Percentiles rank a stretch among this genome's conserved stretches.
These are phyloP conservation scores for Lodderomyces theae DNA, from an alignment of 1,139 yeast species.

Conservation along the genomic window DNA sequence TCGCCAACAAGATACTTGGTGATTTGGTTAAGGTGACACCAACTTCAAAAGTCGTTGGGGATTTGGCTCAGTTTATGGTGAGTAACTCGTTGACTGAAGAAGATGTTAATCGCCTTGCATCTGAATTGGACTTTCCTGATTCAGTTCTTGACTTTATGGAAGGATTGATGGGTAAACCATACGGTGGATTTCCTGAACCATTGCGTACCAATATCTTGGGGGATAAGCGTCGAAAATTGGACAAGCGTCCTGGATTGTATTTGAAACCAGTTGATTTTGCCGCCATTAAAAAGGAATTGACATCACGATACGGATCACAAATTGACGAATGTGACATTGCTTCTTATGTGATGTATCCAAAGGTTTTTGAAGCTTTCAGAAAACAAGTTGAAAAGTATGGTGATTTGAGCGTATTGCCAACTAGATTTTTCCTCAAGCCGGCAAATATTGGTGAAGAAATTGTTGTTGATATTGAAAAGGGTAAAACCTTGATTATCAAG, in stretches of 20 bases:
- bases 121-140: conserved; percentile 94
- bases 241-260: conserved; percentile 86
- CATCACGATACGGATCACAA: conserved; percentile 55
- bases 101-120: conserved; percentile 84
- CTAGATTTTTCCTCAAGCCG: conserved; percentile 83
- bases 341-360: conserved; percentile 95
- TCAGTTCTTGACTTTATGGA: conserved; percentile 97
- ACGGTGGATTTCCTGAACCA: conserved; percentile 99
- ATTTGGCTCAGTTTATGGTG: conserved; percentile 98
- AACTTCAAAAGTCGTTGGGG: conserved; percentile 98
- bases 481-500: conserved; percentile 89
- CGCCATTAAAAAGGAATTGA: conserved; percentile 68
- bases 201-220: conserved; percentile 81
- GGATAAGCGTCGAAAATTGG: conserved; percentile 84
- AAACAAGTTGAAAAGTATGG: conserved; percentile 77
- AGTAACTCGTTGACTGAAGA: conserved; percentile 82
- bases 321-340: conserved; percentile 89
- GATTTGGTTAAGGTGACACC: conserved; percentile 98
- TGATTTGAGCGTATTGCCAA: conserved; percentile 90
- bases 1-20: conserved; percentile 86
- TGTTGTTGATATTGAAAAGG: conserved; percentile 86
- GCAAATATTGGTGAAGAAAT: conserved; percentile 87
- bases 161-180: conserved; percentile 98
- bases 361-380: conserved; percentile 86
- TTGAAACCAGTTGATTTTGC: conserved; percentile 79